Conservation (phyloP, 2,329 filamentous ascomycete species). For the Sarocladium oryzae region DNA sequence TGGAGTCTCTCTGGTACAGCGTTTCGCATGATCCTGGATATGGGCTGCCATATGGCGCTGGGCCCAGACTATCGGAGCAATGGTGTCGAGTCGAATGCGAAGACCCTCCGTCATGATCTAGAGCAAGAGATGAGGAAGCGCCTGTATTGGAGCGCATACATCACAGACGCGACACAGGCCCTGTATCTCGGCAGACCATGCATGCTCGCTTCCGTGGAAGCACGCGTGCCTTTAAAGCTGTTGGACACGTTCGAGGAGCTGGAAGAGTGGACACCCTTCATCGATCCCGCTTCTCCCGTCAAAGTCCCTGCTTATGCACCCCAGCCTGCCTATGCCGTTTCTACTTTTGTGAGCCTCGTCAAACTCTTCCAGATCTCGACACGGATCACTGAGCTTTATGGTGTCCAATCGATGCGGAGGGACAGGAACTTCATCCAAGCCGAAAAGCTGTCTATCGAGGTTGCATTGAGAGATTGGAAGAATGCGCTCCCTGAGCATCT, state of each 20-base stretch:
- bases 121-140: conserved; percentile 28
- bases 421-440: not conserved
- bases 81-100: conserved; percentile 15
- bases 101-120: conserved; percentile 21
- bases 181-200: conserved; percentile 27
- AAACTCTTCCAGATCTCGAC: conserved; percentile 23
- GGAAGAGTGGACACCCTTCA: conserved; percentile 27
- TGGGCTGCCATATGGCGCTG: conserved; percentile 29
- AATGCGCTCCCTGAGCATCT: conserved; percentile 10
- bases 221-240: conserved; percentile 23
- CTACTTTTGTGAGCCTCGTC: conserved; percentile 22
- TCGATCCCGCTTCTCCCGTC: conserved; percentile 14
- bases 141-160: conserved; percentile 28
- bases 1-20: conserved; percentile 30
- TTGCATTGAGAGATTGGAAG: conserved; percentile 9
- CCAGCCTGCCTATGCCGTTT: conserved; percentile 22
- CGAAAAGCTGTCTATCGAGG: conserved; percentile 10
- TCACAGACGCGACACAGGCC: conserved; percentile 26
- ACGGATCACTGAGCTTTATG: conserved; percentile 11
- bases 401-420: conserved; percentile 8
- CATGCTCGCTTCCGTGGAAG: conserved; percentile 25
- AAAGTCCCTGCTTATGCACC: conserved; percentile 16
- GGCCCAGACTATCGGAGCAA: conserved; percentile 20
- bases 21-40: conserved; percentile 32
- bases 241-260: conserved; percentile 28